A percentile compares a stretch with the other conserved stretches of the same genome.
These are phyloP conservation scores for Annona cherimola DNA, from an alignment of 164 flowering plant species.

Conservation along the genomic window DNA sequence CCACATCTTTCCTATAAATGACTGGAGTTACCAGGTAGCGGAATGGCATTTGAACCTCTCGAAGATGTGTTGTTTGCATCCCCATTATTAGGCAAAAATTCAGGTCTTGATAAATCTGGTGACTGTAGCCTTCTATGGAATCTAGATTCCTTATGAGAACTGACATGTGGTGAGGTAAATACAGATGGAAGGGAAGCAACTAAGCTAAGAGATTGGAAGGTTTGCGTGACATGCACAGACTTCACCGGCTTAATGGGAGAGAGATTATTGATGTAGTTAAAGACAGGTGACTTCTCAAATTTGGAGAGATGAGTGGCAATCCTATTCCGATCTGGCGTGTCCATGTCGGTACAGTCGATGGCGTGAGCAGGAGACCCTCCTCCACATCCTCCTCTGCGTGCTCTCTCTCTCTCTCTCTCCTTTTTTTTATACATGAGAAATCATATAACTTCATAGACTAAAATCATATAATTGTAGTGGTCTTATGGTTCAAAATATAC, in stretches of 20 bases:
- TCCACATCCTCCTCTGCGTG: too few relatives aligned
- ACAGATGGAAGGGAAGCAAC: conserved; percentile 65
- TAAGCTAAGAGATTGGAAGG: conserved; percentile 63
- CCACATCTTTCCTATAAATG: conserved; percentile 30
- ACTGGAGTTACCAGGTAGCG: conserved; percentile 22
- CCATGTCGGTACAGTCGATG: too few relatives aligned
- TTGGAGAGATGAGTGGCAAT: too few relatives aligned
- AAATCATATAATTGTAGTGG: too few relatives aligned
- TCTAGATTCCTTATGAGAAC: conserved; percentile 48
- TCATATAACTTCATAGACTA: too few relatives aligned
- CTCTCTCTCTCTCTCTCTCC: too few relatives aligned
- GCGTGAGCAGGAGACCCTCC: too few relatives aligned
- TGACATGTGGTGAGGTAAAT: conserved; percentile 85
- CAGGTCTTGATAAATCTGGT: conserved; percentile 47
- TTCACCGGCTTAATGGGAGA: conserved; percentile 88
- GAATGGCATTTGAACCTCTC: conserved; percentile 21
- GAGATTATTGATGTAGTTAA: too few relatives aligned
- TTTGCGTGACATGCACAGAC: conserved; percentile 53
- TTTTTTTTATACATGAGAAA: too few relatives aligned
- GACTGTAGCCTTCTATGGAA: conserved; percentile 60
- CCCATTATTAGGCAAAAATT: conserved; percentile 33
- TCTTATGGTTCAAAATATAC: too few relatives aligned
- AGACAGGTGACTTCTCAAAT: too few relatives aligned
- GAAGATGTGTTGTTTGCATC: conserved; percentile 21
- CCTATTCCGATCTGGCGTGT: too few relatives aligned